Base-by-base conservation (phyloP, 495 filamentous ascomycete species). In the Aspergillus diversus region DNA sequence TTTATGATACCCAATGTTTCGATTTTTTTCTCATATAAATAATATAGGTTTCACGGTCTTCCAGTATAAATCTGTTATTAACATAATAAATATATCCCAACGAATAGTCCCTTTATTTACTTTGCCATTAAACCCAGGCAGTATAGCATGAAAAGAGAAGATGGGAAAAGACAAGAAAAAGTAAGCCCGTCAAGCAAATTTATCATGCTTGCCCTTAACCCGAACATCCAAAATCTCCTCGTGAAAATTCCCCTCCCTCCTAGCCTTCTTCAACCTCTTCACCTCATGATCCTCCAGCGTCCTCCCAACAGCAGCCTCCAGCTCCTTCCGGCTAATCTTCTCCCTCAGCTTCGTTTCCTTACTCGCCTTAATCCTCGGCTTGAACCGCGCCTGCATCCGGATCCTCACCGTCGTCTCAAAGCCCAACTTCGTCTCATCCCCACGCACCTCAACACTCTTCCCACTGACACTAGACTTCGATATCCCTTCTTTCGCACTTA, bases 121-220 rank as follows among this genome's bases (percentile, higher is more conserved):
- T 27, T 27, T 27, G 21, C 21, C 21, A 27, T 27, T 27, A 27
- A 27, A 27, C 21, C 4, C 21, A 15, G 2, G 11, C 11, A 42
- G 53, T 37, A 61, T 16, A 46, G 50, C 37, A 50, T 51, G 12
- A 48, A 60, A 5, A 50, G 32, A 11, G 32, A 16, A 46, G 32
- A 53, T 46, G 47, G 49, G 56, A 48, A 43, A 65, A 46, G 59
- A 61, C 21, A 27, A 27, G 21, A 27, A 27, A 27, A 27, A 27
- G 21, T 27, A 27, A 27, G 21, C 21, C 21, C 21, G 66, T 73
- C 70, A 87, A 64, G 88, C 88, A 81, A 85, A 99, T 74, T 99
- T 99, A 78, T 99, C 95, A 80, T 99, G 95, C 78, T 97, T 97
- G 59, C 87, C 90, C 76, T 95, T 97, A 11, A 97, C 91, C 74